phyloP scores from a whole-genome alignment of 1,284 basidiomycete genomes.

The Sanghuangporus sanghuang region DNA sequence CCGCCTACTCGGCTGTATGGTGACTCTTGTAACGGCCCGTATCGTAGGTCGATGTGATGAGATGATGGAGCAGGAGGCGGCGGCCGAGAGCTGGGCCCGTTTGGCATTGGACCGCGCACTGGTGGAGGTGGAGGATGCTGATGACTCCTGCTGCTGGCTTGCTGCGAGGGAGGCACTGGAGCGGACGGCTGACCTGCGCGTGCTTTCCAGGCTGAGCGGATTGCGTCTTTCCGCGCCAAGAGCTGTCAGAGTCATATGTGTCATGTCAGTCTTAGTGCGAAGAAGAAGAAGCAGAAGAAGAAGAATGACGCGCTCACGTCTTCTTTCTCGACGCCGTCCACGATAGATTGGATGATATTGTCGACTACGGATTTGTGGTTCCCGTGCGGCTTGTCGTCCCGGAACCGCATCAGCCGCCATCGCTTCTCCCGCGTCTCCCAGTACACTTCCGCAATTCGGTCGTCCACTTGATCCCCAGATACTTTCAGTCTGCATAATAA shows the following conservation, averaged over 20 bases:
- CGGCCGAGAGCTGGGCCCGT: constrained; percentile 9
- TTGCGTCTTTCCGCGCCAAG: constrained; percentile 49
- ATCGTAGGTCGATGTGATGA: constrained; percentile 39
- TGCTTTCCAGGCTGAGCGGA: constrained; percentile 68
- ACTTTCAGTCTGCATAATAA: constrained; percentile 70
- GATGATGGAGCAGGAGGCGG: not conserved
- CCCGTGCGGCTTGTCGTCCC: constrained; percentile 88
- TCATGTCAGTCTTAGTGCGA: not conserved
- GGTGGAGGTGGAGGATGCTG: not conserved
- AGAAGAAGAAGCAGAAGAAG: constrained; percentile 13
- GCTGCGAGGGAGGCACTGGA: constrained; percentile 18
- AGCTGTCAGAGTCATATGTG: constrained; percentile 38
- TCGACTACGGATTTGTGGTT: constrained; percentile 82
- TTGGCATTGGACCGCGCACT: not conserved
- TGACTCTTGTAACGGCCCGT: constrained; percentile 57
- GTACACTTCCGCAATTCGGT: constrained; percentile 89
- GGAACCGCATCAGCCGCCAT: constrained; percentile 89
- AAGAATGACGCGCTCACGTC: constrained; percentile 62
- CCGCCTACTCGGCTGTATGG: constrained; percentile 71
- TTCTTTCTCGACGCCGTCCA: constrained; percentile 87
- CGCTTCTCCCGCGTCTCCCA: constrained; percentile 69
- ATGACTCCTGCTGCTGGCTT: constrained; percentile 11
- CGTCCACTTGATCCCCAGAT: constrained; percentile 84
- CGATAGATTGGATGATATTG: constrained; percentile 82
- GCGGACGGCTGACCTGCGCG: constrained; percentile 38